These are phyloP conservation scores for Thermoascus crustaceus DNA, from an alignment of 2,329 filamentous ascomycete species.

Conservation along the genomic window DNA sequence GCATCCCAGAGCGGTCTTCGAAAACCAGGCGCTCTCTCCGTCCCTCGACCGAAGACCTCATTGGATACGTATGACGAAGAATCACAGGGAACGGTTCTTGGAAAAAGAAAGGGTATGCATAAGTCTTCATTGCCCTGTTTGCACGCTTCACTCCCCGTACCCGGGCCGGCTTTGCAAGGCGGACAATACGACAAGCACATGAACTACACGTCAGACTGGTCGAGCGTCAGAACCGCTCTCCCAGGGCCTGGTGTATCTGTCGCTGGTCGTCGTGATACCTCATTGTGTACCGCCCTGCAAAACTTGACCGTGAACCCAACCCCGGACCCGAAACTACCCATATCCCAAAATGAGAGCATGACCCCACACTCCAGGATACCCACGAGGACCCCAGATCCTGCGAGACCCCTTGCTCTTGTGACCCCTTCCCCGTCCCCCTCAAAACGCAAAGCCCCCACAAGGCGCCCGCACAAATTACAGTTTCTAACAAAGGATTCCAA, in stretches of 20 bases:
- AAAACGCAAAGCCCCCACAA: conserved; percentile 20
- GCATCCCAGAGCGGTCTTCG: conserved; percentile 45
- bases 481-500: conserved; percentile 46
- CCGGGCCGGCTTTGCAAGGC: conserved; percentile 10
- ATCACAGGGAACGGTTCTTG: conserved; percentile 27
- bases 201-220: conserved; percentile 18
- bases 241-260: conserved; percentile 12
- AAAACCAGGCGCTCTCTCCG: conserved; percentile 38
- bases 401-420: conserved; percentile 30
- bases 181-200: conserved; percentile 18
- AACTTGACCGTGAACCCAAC: conserved; percentile 19
- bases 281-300: conserved; percentile 30
- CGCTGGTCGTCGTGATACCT: conserved; percentile 23
- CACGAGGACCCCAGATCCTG: conserved; percentile 23
- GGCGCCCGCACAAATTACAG: too few species aligned
- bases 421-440: conserved; percentile 29
- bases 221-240: conserved; percentile 15
- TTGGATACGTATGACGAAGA: conserved; percentile 35
- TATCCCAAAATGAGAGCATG: conserved; percentile 8
- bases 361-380: conserved; percentile 13
- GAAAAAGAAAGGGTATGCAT: conserved; percentile 48
- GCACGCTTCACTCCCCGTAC: conserved; percentile 13
- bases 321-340: conserved; percentile 4
- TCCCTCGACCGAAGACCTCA: conserved; percentile 34
- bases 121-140: conserved; percentile 25